Evolutionary conservation across 106 monocot species (phyloP).

Genomic region (Agapanthus africanus): DNA sequence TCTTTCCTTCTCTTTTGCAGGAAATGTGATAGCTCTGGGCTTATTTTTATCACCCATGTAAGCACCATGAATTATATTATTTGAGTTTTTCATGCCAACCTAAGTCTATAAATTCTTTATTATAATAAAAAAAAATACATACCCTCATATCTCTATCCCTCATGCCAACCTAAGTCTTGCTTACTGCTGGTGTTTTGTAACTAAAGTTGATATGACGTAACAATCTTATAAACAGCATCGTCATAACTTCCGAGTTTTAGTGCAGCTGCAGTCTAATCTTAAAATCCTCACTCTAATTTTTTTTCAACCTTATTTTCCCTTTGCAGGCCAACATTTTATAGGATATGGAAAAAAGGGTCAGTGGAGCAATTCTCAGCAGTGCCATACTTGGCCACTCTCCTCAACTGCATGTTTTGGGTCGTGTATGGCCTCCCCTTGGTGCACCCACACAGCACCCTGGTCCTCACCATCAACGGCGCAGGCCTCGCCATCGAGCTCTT

Average conservation of each 20-base stretch:
- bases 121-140: no score
- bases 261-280: background rate
- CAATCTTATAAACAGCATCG: background rate
- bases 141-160: no score
- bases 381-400: slow-evolving; percentile 69
- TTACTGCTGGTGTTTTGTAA: background rate
- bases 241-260: background rate
- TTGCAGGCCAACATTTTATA: slow-evolving; percentile 64
- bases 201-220: background rate
- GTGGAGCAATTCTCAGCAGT: slow-evolving; percentile 77
- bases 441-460: slow-evolving; percentile 61
- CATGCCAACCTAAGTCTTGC: no score
- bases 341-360: slow-evolving; percentile 62
- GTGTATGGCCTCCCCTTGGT: slow-evolving; percentile 70
- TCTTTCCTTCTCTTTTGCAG: no score
- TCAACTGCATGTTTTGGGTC: slow-evolving; percentile 88
- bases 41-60: no score
- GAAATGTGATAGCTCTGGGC: no score
- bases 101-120: no score
- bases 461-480: slow-evolving; percentile 70
- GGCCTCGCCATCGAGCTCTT: slow-evolving; percentile 52
- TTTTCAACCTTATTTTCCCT: no score
- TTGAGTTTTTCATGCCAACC: no score
- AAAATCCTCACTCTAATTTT: background rate
- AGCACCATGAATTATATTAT: no score